Evolutionary conservation across 2,329 filamentous ascomycete genomes (phyloP).

Genomic region (Cladobotryum protrusum): DNA sequence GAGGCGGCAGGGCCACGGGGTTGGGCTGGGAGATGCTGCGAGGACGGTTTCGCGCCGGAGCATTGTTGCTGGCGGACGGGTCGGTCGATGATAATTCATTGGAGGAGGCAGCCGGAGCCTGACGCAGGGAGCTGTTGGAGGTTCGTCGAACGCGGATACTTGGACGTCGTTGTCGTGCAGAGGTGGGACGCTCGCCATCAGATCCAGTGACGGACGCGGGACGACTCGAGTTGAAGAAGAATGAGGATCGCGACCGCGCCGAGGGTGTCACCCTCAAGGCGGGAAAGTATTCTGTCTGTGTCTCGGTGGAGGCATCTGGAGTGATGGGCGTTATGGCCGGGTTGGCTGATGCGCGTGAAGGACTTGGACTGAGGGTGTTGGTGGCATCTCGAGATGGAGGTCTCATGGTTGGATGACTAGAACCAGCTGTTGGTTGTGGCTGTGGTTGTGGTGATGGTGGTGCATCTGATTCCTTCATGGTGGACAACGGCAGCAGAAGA

Average conservation of each 20-base stretch:
- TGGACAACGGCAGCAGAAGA: neutral
- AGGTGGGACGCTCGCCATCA: neutral
- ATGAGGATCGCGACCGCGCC: constrained; percentile 2
- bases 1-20: constrained; percentile 10
- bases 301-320: constrained; percentile 5
- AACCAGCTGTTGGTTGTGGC: neutral
- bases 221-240: neutral
- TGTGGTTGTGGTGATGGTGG: neutral
- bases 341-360: neutral
- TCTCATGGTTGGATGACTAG: neutral
- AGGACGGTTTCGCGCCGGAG: constrained; percentile 16
- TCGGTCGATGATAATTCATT: neutral
- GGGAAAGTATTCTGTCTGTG: constrained; percentile 10
- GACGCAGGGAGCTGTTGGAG: constrained; percentile 3
- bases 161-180: constrained; percentile 13
- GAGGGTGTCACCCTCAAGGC: neutral
- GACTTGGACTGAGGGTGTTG: neutral
- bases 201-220: neutral
- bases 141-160: constrained; percentile 20
- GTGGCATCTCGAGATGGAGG: neutral
- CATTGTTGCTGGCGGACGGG: neutral
- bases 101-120: neutral
- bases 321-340: constrained; percentile 3
- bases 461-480: neutral
- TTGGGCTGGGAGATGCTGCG: constrained; percentile 33